Conservation (phyloP, 2,329 filamentous ascomycete genomes). For the Aspergillus fumigatiaffinis region DNA sequence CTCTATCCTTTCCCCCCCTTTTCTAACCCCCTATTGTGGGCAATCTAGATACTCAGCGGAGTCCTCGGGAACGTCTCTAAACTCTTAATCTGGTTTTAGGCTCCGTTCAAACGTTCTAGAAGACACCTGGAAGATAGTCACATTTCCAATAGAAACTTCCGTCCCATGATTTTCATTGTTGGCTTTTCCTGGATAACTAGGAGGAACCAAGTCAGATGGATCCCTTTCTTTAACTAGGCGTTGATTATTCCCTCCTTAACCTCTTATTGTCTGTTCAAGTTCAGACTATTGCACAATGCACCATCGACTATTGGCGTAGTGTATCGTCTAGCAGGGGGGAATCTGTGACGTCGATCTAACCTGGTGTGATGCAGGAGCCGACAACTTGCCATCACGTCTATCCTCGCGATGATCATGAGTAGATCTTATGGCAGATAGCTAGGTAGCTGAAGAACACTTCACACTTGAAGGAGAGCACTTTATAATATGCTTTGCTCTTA, state of each 20-base stretch:
- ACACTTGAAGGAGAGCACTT: no score
- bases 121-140: conserved; percentile 29
- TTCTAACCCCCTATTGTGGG: background rate
- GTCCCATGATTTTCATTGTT: conserved; percentile 8
- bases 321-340: conserved; percentile 5
- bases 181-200: background rate
- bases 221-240: background rate
- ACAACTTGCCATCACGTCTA: background rate
- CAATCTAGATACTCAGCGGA: background rate
- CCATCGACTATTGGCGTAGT: conserved; percentile 18
- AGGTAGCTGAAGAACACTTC: background rate
- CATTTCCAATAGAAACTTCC: conserved; percentile 22
- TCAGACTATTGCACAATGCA: conserved; percentile 13
- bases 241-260: background rate
- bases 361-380: background rate
- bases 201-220: background rate
- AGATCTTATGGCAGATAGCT: background rate
- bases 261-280: background rate
- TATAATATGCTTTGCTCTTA: background rate
- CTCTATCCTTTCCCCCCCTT: background rate
- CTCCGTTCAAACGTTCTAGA: conserved; percentile 27
- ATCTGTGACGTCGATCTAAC: conserved; percentile 17
- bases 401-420: background rate
- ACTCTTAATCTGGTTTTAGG: background rate
- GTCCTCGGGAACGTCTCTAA: background rate